Evolutionary conservation across 2,329 filamentous ascomycete species (phyloP), one percentile per base, ranked within the genome.

Genomic region (Penicillium frequentans): DNA sequence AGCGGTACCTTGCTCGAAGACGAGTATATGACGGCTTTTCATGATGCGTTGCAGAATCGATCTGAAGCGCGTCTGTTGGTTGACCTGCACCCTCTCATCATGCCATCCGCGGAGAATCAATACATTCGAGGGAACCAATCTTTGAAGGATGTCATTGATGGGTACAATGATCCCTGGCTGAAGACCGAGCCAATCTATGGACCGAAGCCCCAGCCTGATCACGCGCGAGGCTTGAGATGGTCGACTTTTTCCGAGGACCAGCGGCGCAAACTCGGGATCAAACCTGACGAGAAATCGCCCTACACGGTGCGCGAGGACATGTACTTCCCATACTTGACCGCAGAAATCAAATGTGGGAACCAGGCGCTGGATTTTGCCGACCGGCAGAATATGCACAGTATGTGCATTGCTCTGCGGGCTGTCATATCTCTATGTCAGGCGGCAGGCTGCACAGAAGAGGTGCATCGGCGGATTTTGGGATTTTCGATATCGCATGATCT

Each of bases 81-180:
- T 7, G 51, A 54, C 31, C 31, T 54, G 11, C 51, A 54, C 29
- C 51, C 51, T 19, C 44, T 54, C 10, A 48, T 54, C 33, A 54
- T 54, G 51, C 51, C 51, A 7, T 54, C 31, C 21, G 51, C 51
- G 31, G 51, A 54, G 24, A 54, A 54, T 31, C 51, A 39, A 26
- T 54, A 35, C 29, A 54, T 54, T 26, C 43, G n/a, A 31, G 51
- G 51, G 27, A 54, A 46, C n/a, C 16, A 54, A 47, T 37, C 27
- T 31, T 26, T 54, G 44, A 42, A 51, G 24, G 33, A 48, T 26
- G 51, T 54, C 10, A 54, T 48, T 23, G 44, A 54, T 42, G 51
- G 51, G 23, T 54, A 54, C 51, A 54, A 54, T 48, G 44, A 54
- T 31, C 51, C 51, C n/a, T 54, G 51, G 51, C 44, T 54, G 29